phyloP scores from a whole-genome alignment of 768 basidiomycete species.

The Psilocybe sp. region DNA sequence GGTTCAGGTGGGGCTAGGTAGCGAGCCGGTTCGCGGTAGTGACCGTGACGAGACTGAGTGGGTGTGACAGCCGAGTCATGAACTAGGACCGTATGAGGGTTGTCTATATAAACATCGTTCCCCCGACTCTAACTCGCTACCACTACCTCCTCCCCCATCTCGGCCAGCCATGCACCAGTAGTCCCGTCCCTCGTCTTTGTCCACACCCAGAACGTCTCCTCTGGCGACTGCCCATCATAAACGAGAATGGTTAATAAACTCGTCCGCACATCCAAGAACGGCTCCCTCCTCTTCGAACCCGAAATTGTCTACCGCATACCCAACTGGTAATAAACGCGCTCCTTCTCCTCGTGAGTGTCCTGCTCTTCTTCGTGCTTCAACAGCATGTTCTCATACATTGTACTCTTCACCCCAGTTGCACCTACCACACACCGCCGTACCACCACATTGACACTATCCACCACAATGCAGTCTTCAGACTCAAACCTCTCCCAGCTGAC shows the following conservation, averaged over 20 bases:
- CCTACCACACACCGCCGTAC: conserved; percentile 9
- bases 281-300: conserved; percentile 84
- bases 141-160: conserved; percentile 15
- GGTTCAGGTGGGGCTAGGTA: background rate
- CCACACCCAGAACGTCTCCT: conserved; percentile 27
- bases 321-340: conserved; percentile 29
- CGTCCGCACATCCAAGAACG: conserved; percentile 78
- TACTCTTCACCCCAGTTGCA: conserved; percentile 13
- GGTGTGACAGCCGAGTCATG: conserved; percentile 16
- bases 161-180: conserved; percentile 40
- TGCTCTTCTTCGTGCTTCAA: conserved; percentile 8
- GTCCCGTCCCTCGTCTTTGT: conserved; percentile 21
- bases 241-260: conserved; percentile 82
- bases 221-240: conserved; percentile 29
- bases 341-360: conserved; percentile 21
- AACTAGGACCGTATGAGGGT: conserved; percentile 8
- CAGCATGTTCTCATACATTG: conserved; percentile 12
- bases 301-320: conserved; percentile 88
- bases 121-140: conserved; percentile 14
- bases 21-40: conserved; percentile 8
- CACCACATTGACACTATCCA: conserved; percentile 12
- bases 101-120: conserved; percentile 24
- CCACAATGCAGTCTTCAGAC: conserved; percentile 46
- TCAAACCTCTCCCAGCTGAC: conserved; percentile 59
- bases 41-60: conserved; percentile 13